phyloP scores from a whole-genome alignment of 805 yeast genomes.

The Ogataea pignaliae region DNA sequence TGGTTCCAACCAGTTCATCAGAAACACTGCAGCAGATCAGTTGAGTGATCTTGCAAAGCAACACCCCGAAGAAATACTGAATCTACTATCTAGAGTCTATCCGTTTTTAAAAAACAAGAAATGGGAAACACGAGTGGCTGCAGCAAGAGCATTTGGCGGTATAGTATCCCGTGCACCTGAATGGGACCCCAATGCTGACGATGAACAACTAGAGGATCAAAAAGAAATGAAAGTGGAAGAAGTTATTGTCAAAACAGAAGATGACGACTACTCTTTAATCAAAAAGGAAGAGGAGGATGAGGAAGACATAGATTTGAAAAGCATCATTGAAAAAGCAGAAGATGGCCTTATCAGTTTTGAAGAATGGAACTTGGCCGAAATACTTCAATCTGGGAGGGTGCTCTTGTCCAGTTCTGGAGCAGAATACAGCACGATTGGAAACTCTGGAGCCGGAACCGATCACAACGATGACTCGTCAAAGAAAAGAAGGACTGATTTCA shows the following conservation, averaged over 20 bases:
- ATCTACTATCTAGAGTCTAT: slow-evolving; percentile 79
- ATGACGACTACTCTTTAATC: slow-evolving; percentile 12
- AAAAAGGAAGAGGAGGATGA: slow-evolving; percentile 24
- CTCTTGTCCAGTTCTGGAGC: slow-evolving; percentile 62
- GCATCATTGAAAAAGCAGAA: slow-evolving; percentile 40
- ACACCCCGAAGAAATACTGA: slow-evolving; percentile 89
- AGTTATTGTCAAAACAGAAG: slow-evolving; percentile 18
- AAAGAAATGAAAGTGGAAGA: slow-evolving; percentile 10
- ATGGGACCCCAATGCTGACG: slow-evolving; percentile 75
- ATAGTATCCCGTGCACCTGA: slow-evolving; percentile 70
- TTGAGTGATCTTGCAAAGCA: slow-evolving; percentile 88
- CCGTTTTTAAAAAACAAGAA: slow-evolving; percentile 78
- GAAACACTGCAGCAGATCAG: slow-evolving; percentile 97
- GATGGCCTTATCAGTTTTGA: slow-evolving; percentile 44
- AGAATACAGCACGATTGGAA: slow-evolving; percentile 25
- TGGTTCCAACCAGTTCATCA: slow-evolving; percentile 88
- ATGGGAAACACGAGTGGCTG: slow-evolving; percentile 96
- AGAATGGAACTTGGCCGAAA: slow-evolving; percentile 45
- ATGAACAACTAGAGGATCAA: slow-evolving; percentile 5
- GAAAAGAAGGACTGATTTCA: slow-evolving; percentile 26
- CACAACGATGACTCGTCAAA: slow-evolving; percentile 9
- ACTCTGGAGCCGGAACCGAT: slow-evolving; percentile 2
- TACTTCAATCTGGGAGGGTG: slow-evolving; percentile 47
- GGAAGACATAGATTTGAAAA: slow-evolving; percentile 26
- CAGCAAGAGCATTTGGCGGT: slow-evolving; percentile 93